phyloP scores from a whole-genome alignment of 495 filamentous ascomycete species.

The Daldinia decipiens region DNA sequence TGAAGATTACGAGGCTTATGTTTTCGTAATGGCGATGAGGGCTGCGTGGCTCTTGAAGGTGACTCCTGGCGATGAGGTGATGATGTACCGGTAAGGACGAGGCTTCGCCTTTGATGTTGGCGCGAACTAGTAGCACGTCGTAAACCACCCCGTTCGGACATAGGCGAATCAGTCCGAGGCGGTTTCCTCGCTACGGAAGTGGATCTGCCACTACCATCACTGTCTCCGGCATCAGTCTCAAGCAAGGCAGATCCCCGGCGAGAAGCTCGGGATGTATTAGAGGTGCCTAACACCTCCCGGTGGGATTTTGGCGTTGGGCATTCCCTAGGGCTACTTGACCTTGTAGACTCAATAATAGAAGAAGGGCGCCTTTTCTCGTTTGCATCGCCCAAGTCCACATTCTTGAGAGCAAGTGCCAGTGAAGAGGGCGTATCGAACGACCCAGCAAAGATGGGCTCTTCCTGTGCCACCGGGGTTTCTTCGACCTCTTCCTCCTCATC shows the following conservation, averaged over 20 bases:
- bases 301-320: conserved; percentile 91
- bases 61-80: conserved; percentile 88
- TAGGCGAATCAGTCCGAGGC: conserved; percentile 85
- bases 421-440: conserved; percentile 68
- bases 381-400: conserved; percentile 54
- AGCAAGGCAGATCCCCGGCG: conserved; percentile 77
- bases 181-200: conserved; percentile 74
- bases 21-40: conserved; percentile 88
- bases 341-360: conserved; percentile 64
- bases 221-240: conserved; percentile 81
- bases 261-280: conserved; percentile 70
- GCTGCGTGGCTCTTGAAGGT: conserved; percentile 75
- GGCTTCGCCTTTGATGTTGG: conserved; percentile 83
- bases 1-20: conserved; percentile 81
- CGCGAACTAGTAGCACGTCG: conserved; percentile 72
- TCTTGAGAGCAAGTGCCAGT: conserved; percentile 65
- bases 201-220: conserved; percentile 87
- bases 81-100: conserved; percentile 77
- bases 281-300: conserved; percentile 70
- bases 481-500: conserved; percentile 45
- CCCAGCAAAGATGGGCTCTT: conserved; percentile 61
- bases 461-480: conserved; percentile 50
- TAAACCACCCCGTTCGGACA: conserved; percentile 80
- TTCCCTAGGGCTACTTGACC: conserved; percentile 91
- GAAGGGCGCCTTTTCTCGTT: conserved; percentile 53